These are phyloP conservation scores for Torrubiellomyces zombiae DNA, from an alignment of 2,329 filamentous ascomycete genomes.

Conservation along the genomic window DNA sequence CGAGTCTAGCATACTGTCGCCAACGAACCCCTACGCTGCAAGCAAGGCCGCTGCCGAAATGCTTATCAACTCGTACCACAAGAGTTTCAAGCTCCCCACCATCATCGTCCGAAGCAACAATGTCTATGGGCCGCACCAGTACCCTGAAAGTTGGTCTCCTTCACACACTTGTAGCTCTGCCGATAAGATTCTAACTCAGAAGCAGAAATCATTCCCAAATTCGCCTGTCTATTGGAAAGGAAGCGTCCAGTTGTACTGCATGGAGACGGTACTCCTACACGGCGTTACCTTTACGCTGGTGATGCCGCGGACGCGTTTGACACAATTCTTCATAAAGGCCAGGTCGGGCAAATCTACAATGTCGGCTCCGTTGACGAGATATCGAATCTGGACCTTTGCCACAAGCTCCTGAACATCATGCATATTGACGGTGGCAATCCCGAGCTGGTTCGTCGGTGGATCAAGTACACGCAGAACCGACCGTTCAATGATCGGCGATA, in stretches of 20 bases:
- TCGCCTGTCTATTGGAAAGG: slow-evolving; percentile 54
- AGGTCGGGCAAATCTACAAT: slow-evolving; percentile 64
- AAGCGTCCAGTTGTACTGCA: slow-evolving; percentile 54
- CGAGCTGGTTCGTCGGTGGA: slow-evolving; percentile 43
- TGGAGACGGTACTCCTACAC: slow-evolving; percentile 57
- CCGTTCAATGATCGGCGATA: slow-evolving; percentile 66
- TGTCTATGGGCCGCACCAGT: slow-evolving; percentile 73
- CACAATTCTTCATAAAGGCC: slow-evolving; percentile 64
- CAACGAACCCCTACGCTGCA: slow-evolving; percentile 69
- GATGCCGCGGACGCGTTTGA: slow-evolving; percentile 73
- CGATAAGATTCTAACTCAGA: background rate
- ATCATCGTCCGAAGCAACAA: slow-evolving; percentile 75
- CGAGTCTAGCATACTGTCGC: slow-evolving; percentile 58
- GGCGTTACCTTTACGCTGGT: slow-evolving; percentile 61
- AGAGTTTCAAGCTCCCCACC: slow-evolving; percentile 64
- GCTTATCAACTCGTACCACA: slow-evolving; percentile 74
- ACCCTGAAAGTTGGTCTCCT: slow-evolving; percentile 52
- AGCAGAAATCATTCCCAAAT: slow-evolving; percentile 70
- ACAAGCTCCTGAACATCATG: slow-evolving; percentile 46
- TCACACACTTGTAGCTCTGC: too few relatives aligned
- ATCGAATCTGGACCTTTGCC: slow-evolving; percentile 54
- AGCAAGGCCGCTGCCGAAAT: slow-evolving; percentile 73
- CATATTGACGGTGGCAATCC: slow-evolving; percentile 32
- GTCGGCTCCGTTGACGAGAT: slow-evolving; percentile 65
- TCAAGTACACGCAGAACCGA: slow-evolving; percentile 61